Evolutionary conservation across 805 yeast genomes (phyloP).

Genomic region (Kodamaea hsintzibuensis): DNA sequence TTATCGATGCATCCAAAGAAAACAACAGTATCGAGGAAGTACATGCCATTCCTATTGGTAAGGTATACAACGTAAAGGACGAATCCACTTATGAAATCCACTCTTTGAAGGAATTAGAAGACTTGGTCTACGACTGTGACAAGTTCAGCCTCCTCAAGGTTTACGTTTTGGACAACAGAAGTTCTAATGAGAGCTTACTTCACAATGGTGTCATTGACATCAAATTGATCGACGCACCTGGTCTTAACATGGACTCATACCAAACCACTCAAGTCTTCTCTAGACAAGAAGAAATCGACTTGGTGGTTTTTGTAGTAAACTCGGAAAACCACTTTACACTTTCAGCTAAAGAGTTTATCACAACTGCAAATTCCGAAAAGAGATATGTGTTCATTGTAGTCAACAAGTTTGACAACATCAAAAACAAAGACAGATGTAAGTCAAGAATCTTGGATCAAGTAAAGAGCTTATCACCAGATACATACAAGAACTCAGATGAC

Average conservation of each 20-base stretch:
- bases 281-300: slow-evolving; percentile 94
- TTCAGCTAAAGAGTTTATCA: slow-evolving; percentile 90
- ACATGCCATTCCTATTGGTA: slow-evolving; percentile 76
- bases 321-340: slow-evolving; percentile 95
- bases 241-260: slow-evolving; percentile 87
- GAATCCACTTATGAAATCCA: slow-evolving; percentile 64
- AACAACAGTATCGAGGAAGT: slow-evolving; percentile 83
- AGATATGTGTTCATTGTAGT: slow-evolving; percentile 91
- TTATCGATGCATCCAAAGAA: slow-evolving; percentile 71
- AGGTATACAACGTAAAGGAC: slow-evolving; percentile 52
- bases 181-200: slow-evolving; percentile 66
- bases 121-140: slow-evolving; percentile 73
- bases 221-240: slow-evolving; percentile 95
- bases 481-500: slow-evolving; percentile 82
- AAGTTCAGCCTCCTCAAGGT: slow-evolving; percentile 72
- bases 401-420: slow-evolving; percentile 85
- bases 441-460: slow-evolving; percentile 81
- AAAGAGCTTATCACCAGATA: slow-evolving; percentile 81
- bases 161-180: slow-evolving; percentile 76
- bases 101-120: slow-evolving; percentile 56
- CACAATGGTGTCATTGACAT: slow-evolving; percentile 92
- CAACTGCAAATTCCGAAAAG: slow-evolving; percentile 88
- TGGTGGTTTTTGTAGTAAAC: slow-evolving; percentile 92
- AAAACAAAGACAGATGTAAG: slow-evolving; percentile 77
- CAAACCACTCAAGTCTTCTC: slow-evolving; percentile 95